A percentile compares a stretch with the other conserved stretches of the same genome.
These are phyloP conservation scores for Canariomyces notabilis DNA, from an alignment of 2,329 filamentous ascomycete species.

Conservation along the genomic window DNA sequence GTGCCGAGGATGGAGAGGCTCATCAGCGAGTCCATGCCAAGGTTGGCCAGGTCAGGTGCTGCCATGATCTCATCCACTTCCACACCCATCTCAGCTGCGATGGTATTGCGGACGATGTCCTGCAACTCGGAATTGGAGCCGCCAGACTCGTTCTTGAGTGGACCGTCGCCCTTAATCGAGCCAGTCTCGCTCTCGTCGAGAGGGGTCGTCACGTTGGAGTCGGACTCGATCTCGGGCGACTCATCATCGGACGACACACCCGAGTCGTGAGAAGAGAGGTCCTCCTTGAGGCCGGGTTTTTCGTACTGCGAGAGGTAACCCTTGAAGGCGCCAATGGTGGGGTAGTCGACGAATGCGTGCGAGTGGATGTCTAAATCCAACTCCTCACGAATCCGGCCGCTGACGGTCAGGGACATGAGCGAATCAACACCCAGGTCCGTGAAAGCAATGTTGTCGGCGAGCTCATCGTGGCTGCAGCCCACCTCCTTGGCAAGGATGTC, in stretches of 20 bases:
- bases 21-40: slow-evolving; percentile 57
- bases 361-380: slow-evolving; percentile 51
- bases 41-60: slow-evolving; percentile 48
- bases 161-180: slow-evolving; percentile 39
- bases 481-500: slow-evolving; percentile 53
- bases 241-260: slow-evolving; percentile 39
- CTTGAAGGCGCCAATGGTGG: slow-evolving; percentile 52
- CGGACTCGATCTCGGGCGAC: slow-evolving; percentile 41
- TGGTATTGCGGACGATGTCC: slow-evolving; percentile 57
- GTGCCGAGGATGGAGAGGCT: slow-evolving; percentile 51
- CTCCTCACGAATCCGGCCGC: slow-evolving; percentile 53
- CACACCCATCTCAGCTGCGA: slow-evolving; percentile 69
- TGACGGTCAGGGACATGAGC: slow-evolving; percentile 55
- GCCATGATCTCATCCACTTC: slow-evolving; percentile 57
- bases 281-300: slow-evolving; percentile 25
- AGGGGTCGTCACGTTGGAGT: slow-evolving; percentile 50
- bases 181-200: slow-evolving; percentile 49
- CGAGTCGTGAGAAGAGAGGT: slow-evolving; percentile 29
- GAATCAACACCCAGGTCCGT: slow-evolving; percentile 57
- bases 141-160: slow-evolving; percentile 26
- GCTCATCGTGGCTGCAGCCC: slow-evolving; percentile 49
- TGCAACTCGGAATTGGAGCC: slow-evolving; percentile 39
- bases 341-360: slow-evolving; percentile 49
- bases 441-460: slow-evolving; percentile 53
- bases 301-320: slow-evolving; percentile 38